A percentile compares a stretch with the other conserved stretches of the same genome.
Conservation (phyloP, 2,329 filamentous ascomycete genomes). For the Leptographium flavum region DNA sequence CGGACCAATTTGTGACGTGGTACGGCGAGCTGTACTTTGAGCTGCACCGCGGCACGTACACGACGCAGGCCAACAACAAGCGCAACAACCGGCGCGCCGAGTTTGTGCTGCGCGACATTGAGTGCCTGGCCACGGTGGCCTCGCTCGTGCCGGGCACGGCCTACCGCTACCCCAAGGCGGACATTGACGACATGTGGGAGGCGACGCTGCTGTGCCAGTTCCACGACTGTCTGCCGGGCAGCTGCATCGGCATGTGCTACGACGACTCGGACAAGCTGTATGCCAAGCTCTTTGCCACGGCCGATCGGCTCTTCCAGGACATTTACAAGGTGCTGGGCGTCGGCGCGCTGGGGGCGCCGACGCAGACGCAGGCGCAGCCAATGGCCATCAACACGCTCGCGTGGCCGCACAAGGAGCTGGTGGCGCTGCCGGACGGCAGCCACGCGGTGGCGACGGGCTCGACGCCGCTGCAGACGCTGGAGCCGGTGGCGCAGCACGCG, state of each 20-base stretch:
- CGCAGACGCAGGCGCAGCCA: background rate
- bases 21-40: constrained; percentile 98
- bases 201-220: constrained; percentile 84
- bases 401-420: constrained; percentile 66
- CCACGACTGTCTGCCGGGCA: constrained; percentile 92
- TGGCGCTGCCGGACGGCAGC: constrained; percentile 42
- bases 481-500: constrained; percentile 30
- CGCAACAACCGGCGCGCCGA: constrained; percentile 81
- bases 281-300: constrained; percentile 64
- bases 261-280: constrained; percentile 91
- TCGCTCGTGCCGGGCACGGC: constrained; percentile 49
- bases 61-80: constrained; percentile 95
- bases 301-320: constrained; percentile 55
- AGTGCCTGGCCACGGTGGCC: constrained; percentile 75
- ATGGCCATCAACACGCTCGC: constrained; percentile 73
- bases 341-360: constrained; percentile 25
- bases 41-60: constrained; percentile 92
- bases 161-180: constrained; percentile 85
- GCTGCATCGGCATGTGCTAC: constrained; percentile 95
- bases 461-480: constrained; percentile 36
- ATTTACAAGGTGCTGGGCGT: constrained; percentile 56
- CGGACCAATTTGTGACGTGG: constrained; percentile 75
- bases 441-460: constrained; percentile 42
- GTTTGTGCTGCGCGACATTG: constrained; percentile 71
- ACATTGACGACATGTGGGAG: constrained; percentile 97